Conservation (phyloP, 441 rosid genomes). For the Eutrema salsugineum region DNA sequence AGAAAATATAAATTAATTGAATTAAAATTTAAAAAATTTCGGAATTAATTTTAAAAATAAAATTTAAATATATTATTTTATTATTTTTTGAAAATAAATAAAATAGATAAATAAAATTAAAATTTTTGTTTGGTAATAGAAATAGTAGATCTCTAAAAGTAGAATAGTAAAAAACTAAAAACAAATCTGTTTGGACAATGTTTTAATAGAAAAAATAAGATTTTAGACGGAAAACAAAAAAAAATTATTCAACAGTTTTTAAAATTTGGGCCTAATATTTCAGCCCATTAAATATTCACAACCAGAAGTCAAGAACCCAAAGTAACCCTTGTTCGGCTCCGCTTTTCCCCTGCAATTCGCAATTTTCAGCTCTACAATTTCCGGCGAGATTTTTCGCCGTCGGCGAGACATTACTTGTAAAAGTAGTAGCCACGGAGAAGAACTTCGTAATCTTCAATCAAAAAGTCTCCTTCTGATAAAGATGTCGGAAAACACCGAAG, state of each 20-base stretch:
- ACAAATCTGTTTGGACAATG: too few species aligned
- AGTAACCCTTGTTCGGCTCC: neutral
- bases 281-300: neutral
- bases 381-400: slow-evolving; percentile 18
- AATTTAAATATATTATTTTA: too few species aligned
- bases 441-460: neutral
- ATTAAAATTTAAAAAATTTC: too few species aligned
- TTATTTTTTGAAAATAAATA: too few species aligned
- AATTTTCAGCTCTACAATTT: neutral
- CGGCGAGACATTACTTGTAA: neutral
- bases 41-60: too few species aligned
- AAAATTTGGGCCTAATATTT: neutral
- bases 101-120: too few species aligned
- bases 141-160: too few species aligned
- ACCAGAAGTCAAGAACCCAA: neutral
- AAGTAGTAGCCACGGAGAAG: neutral
- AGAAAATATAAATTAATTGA: too few species aligned
- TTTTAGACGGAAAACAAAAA: neutral
- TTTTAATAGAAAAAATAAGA: too few species aligned
- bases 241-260: neutral
- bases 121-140: too few species aligned
- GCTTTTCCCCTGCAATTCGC: neutral
- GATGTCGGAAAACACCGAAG: slow-evolving; percentile 24
- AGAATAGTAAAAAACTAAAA: too few species aligned
- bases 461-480: neutral